Conservation (phyloP, 1,139 yeast species). For the Protomyces inundatus region DNA sequence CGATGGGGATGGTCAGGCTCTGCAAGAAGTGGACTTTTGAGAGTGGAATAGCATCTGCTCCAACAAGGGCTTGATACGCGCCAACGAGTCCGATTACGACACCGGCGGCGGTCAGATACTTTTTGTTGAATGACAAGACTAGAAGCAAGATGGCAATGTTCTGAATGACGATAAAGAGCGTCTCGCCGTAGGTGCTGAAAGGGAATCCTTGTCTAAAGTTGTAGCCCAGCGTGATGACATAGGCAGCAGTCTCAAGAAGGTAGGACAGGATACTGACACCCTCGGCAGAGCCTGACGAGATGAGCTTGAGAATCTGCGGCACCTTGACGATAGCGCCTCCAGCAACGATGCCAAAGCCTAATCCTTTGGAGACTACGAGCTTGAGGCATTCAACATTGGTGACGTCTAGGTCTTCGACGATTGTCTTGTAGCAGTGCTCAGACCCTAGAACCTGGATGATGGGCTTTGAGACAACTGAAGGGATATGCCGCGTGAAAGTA, state of each 20-base stretch:
- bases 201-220: conserved; percentile 43
- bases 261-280: conserved; percentile 41
- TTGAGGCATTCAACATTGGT: conserved; percentile 18
- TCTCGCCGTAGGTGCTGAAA: conserved; percentile 47
- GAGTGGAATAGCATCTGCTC: conserved; percentile 32
- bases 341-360: conserved; percentile 41
- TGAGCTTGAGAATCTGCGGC: conserved; percentile 41
- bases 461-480: conserved; percentile 13
- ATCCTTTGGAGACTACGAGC: conserved; percentile 30
- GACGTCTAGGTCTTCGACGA: conserved; percentile 16
- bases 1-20: conserved; percentile 49
- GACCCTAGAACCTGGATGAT: conserved; percentile 16
- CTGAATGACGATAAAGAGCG: conserved; percentile 43
- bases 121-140: conserved; percentile 36
- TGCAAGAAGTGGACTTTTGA: conserved; percentile 42
- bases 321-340: conserved; percentile 41
- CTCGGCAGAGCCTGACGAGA: conserved; percentile 38
- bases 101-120: conserved; percentile 30
- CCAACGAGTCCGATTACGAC: conserved; percentile 33
- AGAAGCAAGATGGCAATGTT: conserved; percentile 41
- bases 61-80: conserved; percentile 27
- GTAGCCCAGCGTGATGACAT: conserved; percentile 43
- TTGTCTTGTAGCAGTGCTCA: conserved; percentile 10
- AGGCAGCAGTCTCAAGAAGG: conserved; percentile 42
- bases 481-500: background rate